Base-by-base conservation (phyloP, 306 rosid species). In the Acmispon strigosus region DNA sequence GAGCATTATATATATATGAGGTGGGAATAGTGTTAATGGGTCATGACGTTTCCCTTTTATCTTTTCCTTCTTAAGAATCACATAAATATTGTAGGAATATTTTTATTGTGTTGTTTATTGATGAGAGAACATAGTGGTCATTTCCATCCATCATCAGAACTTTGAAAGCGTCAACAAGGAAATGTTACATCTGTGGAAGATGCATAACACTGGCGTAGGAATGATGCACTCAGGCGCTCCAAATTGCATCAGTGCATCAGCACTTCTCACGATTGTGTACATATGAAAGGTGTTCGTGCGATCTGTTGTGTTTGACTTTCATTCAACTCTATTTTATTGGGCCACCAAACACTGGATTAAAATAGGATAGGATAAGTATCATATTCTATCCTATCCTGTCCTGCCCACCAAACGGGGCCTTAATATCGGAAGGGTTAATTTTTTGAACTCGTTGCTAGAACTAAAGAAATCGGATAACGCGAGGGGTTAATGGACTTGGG, bases 11-110 rank as follows among this genome's bases (percentile, higher is more conserved):
- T 36, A 48, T 70, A 65, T 41, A 48, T 62, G 69, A 4, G 74
- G 42, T 72, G 74, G 63, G 64, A 67, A 82, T 77, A 36, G 64
- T 36, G 77, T n/a, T 45, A 0, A 8, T 27, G 60, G 19, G 72
- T 66, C 78, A 75, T 84, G 64, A 76, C 76, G 62, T 65, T 60
- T 56, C 34, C 79, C 50, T 65, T 64, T 43, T 51, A 59, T 48
- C 27, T 81, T 62, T 62, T 58, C 50, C 47, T 49, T 34, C 12
- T 74, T 11, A 75, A 44, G 49, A 60, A 66, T 70, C 48, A 63
- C 22, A 37, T 60, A 3, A 1, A 4, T 36, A 44, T 36, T 42
- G 66, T 27, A 27, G 32, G 32, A 27, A 3, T 27, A 27, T 27
- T 27, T 27, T 27, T 27, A 27, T 27, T 27, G 4, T 27, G 32